Evolutionary conservation across 176 grass and related monocot species (phyloP), one percentile per base, ranked within the genome.

Genomic region (Otatea glauca): DNA sequence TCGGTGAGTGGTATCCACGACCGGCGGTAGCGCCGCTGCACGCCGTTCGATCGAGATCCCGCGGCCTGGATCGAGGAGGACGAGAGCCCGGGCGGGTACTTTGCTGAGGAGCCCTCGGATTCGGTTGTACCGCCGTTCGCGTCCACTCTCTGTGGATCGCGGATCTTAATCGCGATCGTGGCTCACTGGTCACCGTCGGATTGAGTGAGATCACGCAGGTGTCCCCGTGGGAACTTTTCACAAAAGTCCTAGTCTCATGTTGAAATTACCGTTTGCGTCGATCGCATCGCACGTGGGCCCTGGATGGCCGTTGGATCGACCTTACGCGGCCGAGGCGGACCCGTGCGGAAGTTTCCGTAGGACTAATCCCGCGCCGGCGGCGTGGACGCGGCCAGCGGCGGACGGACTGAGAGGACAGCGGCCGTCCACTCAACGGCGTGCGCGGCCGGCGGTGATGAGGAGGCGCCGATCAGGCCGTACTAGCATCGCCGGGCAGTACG

Each of bases 331-430:
- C 18, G 6, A 55, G 18, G 42, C 16, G 1, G 15, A 53, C 50
- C 50, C 7, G 2, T 55, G 53, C 0, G 3, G 3, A 23, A 59
- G 8, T 4, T 59, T 59, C 10, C n/a, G 21, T 23, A n/a, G 21
- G 21, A 9, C 4, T n/a, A 20, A 58, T 3, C 0, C 7, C 0
- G 20, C 55, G 9, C 20, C 1, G 1, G 3, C 3, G 3, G 0
- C 8, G 0, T 23, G 21, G 21, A 21, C 21, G 9, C 0, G 8
- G 21, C 56, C 56, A 59, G 23, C 1, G 9, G 0, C 3, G 9
- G 55, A 9, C 9, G 21, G 3, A 59, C 21, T 0, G n/a, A 24
- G 9, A n/a, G 21, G 8, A 29, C 29, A 29, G 1, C 29, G 29
- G 29, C 29, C 29, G 29, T 29, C 29, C 29, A 1, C 29, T 29